Conservation (phyloP, 176 grass and related monocot species). For the Phoenix roebelenii region DNA sequence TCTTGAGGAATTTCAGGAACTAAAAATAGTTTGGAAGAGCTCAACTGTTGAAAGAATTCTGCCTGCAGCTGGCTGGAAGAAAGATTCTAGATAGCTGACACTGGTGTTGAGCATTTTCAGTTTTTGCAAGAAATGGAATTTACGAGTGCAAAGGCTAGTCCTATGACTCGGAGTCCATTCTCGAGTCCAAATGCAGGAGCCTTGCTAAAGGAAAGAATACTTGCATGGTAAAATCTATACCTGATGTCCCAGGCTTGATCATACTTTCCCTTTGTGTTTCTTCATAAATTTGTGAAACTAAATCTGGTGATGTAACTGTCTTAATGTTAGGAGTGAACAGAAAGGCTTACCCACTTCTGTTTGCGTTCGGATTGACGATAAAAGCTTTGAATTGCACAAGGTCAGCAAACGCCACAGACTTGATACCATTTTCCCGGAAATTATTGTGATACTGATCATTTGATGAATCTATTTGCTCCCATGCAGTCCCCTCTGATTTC, state of each 20-base stretch:
- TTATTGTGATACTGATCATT: too few species aligned
- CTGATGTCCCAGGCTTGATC: neutral
- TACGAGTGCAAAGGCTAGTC: slow-evolving; percentile 30
- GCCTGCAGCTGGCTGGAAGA: too few species aligned
- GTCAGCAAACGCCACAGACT: slow-evolving; percentile 9
- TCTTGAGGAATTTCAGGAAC: too few species aligned
- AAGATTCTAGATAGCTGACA: too few species aligned
- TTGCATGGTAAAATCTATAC: slow-evolving; percentile 42
- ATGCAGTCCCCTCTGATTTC: slow-evolving; percentile 46
- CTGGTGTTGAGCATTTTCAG: neutral
- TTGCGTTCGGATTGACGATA: slow-evolving; percentile 33
- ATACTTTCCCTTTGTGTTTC: too few species aligned
- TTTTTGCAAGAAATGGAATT: slow-evolving; percentile 29
- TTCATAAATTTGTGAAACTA: too few species aligned
- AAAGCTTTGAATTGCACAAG: slow-evolving; percentile 66
- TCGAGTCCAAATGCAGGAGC: slow-evolving; percentile 48
- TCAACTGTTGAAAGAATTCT: too few species aligned
- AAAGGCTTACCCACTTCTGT: slow-evolving; percentile 47
- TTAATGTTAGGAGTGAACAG: slow-evolving; percentile 48
- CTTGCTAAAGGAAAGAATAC: slow-evolving; percentile 54
- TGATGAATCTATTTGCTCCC: too few species aligned
- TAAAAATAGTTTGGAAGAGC: too few species aligned
- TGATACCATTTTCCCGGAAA: too few species aligned
- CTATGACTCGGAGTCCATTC: slow-evolving; percentile 35
- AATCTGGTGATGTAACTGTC: neutral